Base-by-base conservation (phyloP, 78 protist genomes). In the Dictyostelium intermedium region DNA sequence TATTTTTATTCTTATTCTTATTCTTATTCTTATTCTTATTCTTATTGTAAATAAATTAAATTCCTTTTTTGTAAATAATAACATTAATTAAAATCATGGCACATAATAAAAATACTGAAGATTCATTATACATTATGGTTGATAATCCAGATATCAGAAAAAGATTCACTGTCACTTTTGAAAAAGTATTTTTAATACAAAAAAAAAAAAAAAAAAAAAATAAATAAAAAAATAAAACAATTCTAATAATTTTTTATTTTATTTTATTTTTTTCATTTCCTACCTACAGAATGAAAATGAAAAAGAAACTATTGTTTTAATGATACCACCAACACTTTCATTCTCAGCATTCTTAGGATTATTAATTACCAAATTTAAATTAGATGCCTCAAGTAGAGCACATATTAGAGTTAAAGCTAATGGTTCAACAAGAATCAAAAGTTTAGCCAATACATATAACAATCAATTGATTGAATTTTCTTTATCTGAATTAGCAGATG, bases 91-190 rank as follows among this genome's bases (percentile, higher is more conserved):
- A 5, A 20, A 56, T 14, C 2, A 56, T 56, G 66, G 66, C 66
- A 56, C 66, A 56, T 18, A 56, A 56, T 5, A 56, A 56, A 56
- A 56, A 56, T 9, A 56, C n/a, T 20, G 3, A 56, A 20, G 27
- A 56, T 20, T 56, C 66, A 56, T 43, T 83, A 39, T 83, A 66
- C 47, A 0, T 83, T n/a, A 5, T 50, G 18, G 32, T 83, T 39
- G 61, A 83, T 41, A 39, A 39, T 11, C 91, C 91, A 34, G 91
- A 84, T 34, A 39, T 9, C 23, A 84, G 91, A 72, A 84, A 84
- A 30, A 84, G 91, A 72, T 41, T 72, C 37, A 72, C 66, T 5
- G 39, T 84, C 34, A 47, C 69, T 3, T 84, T 45, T 73, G 37
- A 23, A 70, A 84, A 69, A 16, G 63, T 30, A 35, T n/a, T n/a